Base-by-base conservation (phyloP, 106 monocot genomes). In the Dendrobium catenatum region DNA sequence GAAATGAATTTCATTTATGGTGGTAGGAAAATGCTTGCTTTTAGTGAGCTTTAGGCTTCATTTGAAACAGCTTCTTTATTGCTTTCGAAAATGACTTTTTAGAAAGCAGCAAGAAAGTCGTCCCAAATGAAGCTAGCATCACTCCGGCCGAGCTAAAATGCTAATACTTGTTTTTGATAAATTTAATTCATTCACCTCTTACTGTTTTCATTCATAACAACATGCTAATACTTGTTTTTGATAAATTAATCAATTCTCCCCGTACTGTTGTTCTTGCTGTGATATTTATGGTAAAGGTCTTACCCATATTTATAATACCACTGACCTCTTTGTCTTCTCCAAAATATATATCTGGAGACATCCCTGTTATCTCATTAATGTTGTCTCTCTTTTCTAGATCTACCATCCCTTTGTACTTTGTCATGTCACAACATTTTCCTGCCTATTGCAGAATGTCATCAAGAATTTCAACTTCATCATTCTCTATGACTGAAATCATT, bases 291-390 rank as follows among this genome's bases (percentile, higher is more conserved):
- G 70, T 16, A 70, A 70, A 33, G 70, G 33, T 70, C 15, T 22
- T 33, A 13, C 27, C 70, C 70, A 70, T 70, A 70, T 33, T 70
- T 37, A 70, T 37, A 37, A n/a, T 15, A 37, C 13, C 33, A 15
- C 70, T 15, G 70, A 8, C 70, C 70, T 37, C 16, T 70, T 70
- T 70, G 70, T 70, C 33, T 15, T 33, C 9, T 33, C 70, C 37
- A 68, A 68, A 68, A 68, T 68, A 19, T 27, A 27, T 6, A 2
- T 24, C 22, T 24, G 67, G 67, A 68, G 29, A 68, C 67, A 68
- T 70, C 70, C 15, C 70, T 70, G 70, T 40, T 70, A 29, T 68
- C 37, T 33, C 70, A 70, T 70, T 70, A 70, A 70, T 70, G 70
- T 22, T 29, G 70, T 70, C 37, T 70, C 70, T 13, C 37, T 70